Evolutionary conservation across 1,284 basidiomycete genomes (phyloP).

Genomic region (Xerocomus cyaneibrunnescens): DNA sequence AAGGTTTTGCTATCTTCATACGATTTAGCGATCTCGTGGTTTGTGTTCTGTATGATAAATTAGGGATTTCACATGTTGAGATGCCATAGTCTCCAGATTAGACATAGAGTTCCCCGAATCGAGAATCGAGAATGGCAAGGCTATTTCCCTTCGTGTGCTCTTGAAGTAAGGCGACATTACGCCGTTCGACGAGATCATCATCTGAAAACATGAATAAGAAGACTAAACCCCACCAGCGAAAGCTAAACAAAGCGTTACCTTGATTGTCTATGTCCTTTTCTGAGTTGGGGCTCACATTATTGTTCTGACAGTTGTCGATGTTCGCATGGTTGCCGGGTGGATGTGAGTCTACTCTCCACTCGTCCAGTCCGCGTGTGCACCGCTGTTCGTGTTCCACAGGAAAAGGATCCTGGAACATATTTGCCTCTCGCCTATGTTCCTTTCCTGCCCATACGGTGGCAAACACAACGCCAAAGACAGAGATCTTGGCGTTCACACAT

Average conservation of each 20-base stretch:
- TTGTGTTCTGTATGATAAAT: too few species aligned
- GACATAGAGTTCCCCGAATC: not conserved
- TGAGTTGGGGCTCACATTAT: not conserved
- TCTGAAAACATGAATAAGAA: not conserved
- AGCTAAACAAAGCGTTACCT: not conserved
- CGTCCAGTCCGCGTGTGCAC: not conserved
- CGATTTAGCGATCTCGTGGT: too few species aligned
- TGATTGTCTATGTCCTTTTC: not conserved
- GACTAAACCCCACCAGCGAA: not conserved
- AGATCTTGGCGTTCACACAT: slow-evolving; percentile 18
- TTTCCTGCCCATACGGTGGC: slow-evolving; percentile 31
- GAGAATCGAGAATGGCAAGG: not conserved
- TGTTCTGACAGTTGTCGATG: not conserved
- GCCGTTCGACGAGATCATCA: not conserved
- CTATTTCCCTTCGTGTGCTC: not conserved
- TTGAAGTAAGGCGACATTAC: not conserved
- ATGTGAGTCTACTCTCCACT: not conserved
- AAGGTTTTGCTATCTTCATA: too few species aligned
- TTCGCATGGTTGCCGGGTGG: not conserved
- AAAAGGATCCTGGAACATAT: not conserved
- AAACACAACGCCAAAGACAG: slow-evolving; percentile 29
- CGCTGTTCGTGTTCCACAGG: not conserved
- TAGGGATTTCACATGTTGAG: not conserved
- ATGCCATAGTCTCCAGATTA: not conserved
- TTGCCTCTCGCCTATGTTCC: slow-evolving; percentile 3